Base-by-base conservation (phyloP, 78 protist species). In the Dictyostelium discoideum region DNA sequence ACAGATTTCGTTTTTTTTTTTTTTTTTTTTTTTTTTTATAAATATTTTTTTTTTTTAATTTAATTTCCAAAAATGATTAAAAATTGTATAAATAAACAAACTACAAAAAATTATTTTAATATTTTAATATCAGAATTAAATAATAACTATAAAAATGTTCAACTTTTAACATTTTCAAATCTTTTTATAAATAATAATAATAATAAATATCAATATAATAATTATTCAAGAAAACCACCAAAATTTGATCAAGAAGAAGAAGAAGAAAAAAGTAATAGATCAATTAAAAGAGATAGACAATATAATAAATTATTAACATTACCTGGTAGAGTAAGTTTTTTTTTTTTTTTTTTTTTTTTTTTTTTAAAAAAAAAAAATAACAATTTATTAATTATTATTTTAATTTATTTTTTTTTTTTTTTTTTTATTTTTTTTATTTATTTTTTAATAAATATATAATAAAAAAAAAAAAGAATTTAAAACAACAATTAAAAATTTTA, bases 261-360 rank as follows among this genome's bases (percentile, higher is more conserved):
- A 20, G 24, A 32, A 32, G 37, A 32, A 42, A 9, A 7, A 6
- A 78, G 65, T 78, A 20, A 22, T 26, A 44, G 89, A 44, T 65
- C 79, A n/a, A 40, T 24, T 13, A 63, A 37, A 85, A 85, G 63
- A 42, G 89, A 63, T 9, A 54, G 13, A 76, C 22, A 65, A 13
- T 80, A 44, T 37, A 82, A 32, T 26, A 80, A 82, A 69, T 29
- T 90, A 77, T 42, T 85, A 50, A 80, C 94, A 32, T 44, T 90
- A 82, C 87, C 94, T 72, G 94, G 94, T 22, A 65, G 67, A 22
- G 93, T 87, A 87, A 5, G 20, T 78, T 18, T 42, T 40, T 5
- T 6, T 5, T 63, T 63, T 20, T 63, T 54, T 54, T 1, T 5
- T 22, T 42, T 44, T 48, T 22, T 26, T 29, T 14, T 39, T 22